Percentiles rank a stretch among this genome's conserved stretches.
Evolutionary conservation across 78 protist species (phyloP).

Genomic region (Protostelium mycophagum): DNA sequence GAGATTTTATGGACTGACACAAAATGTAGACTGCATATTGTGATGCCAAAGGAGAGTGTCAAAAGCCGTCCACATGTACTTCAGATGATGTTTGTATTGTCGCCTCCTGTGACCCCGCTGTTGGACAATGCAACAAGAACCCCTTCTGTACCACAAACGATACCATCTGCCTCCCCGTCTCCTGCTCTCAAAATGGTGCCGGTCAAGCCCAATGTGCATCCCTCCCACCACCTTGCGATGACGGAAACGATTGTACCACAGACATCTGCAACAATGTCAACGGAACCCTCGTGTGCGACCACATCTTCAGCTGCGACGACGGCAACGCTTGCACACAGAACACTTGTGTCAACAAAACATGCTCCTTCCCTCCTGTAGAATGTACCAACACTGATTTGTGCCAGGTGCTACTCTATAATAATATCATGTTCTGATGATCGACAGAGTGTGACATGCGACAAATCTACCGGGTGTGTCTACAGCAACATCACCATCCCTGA

Average conservation of each 20-base stretch:
- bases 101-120: neutral
- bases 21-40: neutral
- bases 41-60: neutral
- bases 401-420: neutral
- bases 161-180: neutral
- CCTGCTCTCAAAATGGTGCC: neutral
- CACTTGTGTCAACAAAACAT: neutral
- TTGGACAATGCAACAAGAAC: neutral
- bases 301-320: neutral
- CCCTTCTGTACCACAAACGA: neutral
- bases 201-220: neutral
- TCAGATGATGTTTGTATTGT: neutral
- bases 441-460: neutral
- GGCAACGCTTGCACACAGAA: neutral
- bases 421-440: neutral
- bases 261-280: neutral
- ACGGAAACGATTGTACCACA: neutral
- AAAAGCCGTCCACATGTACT: neutral
- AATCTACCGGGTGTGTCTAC: neutral
- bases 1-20: neutral
- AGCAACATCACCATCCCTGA: neutral
- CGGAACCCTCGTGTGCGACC: neutral
- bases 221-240: neutral
- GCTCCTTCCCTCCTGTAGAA: neutral
- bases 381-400: neutral